phyloP scores from a whole-genome alignment of 2,329 filamentous ascomycete species.

The Emmonsia crescens region DNA sequence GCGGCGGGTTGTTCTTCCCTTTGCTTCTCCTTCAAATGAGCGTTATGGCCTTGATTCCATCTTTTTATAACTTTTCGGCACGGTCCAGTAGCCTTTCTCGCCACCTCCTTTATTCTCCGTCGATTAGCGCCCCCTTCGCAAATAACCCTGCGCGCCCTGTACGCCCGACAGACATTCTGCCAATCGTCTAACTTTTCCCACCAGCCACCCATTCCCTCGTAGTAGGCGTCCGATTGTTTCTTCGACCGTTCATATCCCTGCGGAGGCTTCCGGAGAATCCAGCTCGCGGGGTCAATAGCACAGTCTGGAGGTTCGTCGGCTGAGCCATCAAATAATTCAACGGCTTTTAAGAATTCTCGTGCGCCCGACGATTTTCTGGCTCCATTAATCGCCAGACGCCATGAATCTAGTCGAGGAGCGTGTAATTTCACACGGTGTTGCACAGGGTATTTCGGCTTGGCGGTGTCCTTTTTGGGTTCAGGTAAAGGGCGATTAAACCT shows the following conservation, averaged over 20 bases:
- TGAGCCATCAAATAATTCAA: slow-evolving; percentile 27
- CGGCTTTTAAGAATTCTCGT: slow-evolving; percentile 19
- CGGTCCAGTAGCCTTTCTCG: slow-evolving; percentile 13
- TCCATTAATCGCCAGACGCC: slow-evolving; percentile 29
- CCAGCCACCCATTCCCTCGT: slow-evolving; percentile 31
- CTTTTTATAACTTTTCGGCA: slow-evolving; percentile 11
- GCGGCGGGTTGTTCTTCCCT: neutral
- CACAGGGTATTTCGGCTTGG: slow-evolving; percentile 21
- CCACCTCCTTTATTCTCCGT: slow-evolving; percentile 22
- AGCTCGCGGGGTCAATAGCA: slow-evolving; percentile 30
- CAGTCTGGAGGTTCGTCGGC: slow-evolving; percentile 29
- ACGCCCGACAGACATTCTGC: slow-evolving; percentile 26
- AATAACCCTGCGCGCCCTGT: slow-evolving; percentile 27
- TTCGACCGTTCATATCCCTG: slow-evolving; percentile 28
- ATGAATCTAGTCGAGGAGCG: slow-evolving; percentile 27
- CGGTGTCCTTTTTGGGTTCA: slow-evolving; percentile 9
- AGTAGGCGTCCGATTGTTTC: slow-evolving; percentile 28
- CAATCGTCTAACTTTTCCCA: slow-evolving; percentile 31
- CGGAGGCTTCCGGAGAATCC: slow-evolving; percentile 31
- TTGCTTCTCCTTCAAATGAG: neutral
- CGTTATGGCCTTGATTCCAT: neutral
- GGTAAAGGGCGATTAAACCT: slow-evolving; percentile 25
- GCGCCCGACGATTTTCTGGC: slow-evolving; percentile 23
- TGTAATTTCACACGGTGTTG: slow-evolving; percentile 14
- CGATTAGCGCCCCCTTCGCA: slow-evolving; percentile 29